phyloP scores from a whole-genome alignment of 225 moss, liverwort and hornwort genomes.

The Thuidium tamariscinum region DNA sequence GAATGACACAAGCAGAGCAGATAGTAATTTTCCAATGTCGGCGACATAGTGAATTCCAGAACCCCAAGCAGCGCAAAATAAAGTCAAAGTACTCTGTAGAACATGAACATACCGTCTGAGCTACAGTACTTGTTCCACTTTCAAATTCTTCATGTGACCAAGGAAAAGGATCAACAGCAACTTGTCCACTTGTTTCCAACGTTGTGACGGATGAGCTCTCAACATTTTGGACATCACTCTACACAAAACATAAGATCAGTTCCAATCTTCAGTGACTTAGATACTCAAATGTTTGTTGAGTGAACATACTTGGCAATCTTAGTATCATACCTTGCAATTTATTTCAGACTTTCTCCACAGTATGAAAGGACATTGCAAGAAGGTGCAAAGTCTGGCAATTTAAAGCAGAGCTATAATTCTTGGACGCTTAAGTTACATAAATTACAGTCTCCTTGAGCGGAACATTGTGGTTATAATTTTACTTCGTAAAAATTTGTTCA shows the following conservation, averaged over 20 bases:
- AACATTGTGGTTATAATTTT: neutral
- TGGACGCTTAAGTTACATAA: neutral
- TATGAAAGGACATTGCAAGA: neutral
- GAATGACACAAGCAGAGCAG: neutral
- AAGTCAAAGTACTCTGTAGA: neutral
- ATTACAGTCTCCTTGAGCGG: neutral
- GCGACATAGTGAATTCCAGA: neutral
- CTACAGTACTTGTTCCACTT: neutral
- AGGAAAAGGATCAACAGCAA: slow-evolving; percentile 24
- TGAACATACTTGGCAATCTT: neutral
- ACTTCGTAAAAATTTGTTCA: neutral
- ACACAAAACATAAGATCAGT: neutral
- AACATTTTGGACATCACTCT: slow-evolving; percentile 1
- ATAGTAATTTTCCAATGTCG: neutral
- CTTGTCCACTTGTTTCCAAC: neutral
- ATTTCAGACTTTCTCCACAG: neutral
- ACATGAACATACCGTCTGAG: slow-evolving; percentile 10
- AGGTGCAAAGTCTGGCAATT: neutral
- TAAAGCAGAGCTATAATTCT: neutral
- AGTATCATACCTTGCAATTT: neutral
- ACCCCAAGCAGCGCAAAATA: neutral
- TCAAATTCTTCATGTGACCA: slow-evolving; percentile 26
- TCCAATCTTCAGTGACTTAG: neutral
- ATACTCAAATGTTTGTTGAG: neutral
- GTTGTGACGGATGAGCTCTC: neutral